These are phyloP conservation scores for Claviceps lovelessii DNA, from an alignment of 2,329 filamentous ascomycete genomes.

Conservation along the genomic window DNA sequence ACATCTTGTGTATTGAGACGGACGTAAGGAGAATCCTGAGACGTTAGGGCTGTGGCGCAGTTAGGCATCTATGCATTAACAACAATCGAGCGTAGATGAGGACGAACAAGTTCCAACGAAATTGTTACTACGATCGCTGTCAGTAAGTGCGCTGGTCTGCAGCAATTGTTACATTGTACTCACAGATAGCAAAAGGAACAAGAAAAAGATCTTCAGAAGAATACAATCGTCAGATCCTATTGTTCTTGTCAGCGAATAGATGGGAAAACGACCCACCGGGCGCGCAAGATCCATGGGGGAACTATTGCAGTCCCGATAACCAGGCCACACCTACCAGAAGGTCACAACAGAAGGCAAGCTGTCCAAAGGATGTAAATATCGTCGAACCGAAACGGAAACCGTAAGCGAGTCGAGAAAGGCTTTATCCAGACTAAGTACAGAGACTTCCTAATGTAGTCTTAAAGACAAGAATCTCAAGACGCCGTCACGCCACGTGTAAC, in stretches of 20 bases:
- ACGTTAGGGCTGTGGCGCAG: background rate
- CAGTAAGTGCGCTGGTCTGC: background rate
- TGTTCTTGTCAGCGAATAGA: background rate
- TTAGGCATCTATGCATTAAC: background rate
- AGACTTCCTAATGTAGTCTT: conserved; percentile 24
- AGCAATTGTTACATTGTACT: background rate
- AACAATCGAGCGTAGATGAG: background rate
- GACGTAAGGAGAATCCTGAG: background rate
- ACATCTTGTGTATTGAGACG: conserved; percentile 15
- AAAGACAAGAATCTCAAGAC: conserved; percentile 24
- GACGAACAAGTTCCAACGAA: conserved; percentile 1
- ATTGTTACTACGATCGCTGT: background rate
- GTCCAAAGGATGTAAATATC: conserved; percentile 14
- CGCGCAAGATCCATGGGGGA: background rate
- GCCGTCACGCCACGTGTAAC: conserved; percentile 25
- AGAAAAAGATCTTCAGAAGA: conserved; percentile 12
- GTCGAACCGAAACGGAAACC: conserved; percentile 16
- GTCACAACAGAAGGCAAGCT: conserved; percentile 8
- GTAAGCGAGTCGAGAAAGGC: conserved; percentile 21
- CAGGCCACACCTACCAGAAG: conserved; percentile 6
- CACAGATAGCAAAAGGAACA: conserved; percentile 1
- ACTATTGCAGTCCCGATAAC: background rate
- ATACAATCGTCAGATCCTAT: conserved; percentile 12
- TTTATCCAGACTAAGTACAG: conserved; percentile 22
- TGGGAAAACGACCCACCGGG: background rate